Evolutionary conservation across 1,139 yeast genomes (phyloP), one percentile per base, ranked within the genome.

Genomic region (Hemisphaericaspora lyxosophila): DNA sequence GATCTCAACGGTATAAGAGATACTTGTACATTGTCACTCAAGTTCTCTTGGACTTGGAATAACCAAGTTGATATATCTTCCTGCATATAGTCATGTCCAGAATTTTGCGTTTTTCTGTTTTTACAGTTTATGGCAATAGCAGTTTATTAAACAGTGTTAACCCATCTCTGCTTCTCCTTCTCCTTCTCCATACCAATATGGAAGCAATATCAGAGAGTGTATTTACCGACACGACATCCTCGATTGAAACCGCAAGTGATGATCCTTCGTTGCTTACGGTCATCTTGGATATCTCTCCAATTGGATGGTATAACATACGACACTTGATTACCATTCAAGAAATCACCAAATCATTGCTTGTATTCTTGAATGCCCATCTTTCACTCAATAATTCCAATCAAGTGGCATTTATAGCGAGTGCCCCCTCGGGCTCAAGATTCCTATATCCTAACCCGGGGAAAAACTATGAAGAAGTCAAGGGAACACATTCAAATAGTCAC

Each of bases 371-470:
- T 55, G 90, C 94, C 1, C 98, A 92, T 59, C 59, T 94, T 35
- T 82, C 98, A 0, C 70, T 88, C 39, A 87, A 88, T 60, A 87
- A 86, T 53, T 79, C 89, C 26, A 92, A 92, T 58, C 79, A 80
- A 54, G 95, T 90, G 8, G 86, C 95, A 6, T 80, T 92, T 22
- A 77, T 92, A 26, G 85, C 88, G 1, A 84, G 88, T 18, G 85
- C 89, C 42, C 78, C 89, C 1, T 62, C 65, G 11, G 89, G 92
- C 0, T 82, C 95, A 0, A 67, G 70, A 48, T 79, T 85, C 50
- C 57, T 92, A 15, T 88, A 84, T 54, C 97, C 98, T 0, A 66
- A 64, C 33, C 64, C 68, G 0, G 48, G 49, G 20, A 54, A 52
- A 29, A 51, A 54, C 16, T 59, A 57, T 36, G 61, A 55, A 38